phyloP scores from a whole-genome alignment of 2,329 filamentous ascomycete species.

The Leptosphaerulina australis region DNA sequence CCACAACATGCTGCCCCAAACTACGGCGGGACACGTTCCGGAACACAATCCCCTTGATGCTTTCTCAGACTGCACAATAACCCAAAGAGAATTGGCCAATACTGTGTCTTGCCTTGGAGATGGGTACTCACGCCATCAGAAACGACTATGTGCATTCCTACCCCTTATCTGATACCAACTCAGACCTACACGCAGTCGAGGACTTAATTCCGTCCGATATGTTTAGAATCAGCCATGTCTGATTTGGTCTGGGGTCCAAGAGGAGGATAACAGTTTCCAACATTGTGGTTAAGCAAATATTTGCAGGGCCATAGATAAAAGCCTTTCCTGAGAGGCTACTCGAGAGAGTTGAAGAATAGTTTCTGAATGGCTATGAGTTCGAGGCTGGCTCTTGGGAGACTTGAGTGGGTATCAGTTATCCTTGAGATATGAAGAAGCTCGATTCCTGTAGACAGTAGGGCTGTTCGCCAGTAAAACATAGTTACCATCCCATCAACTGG shows the following conservation, averaged over 20 bases:
- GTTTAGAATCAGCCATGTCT: slow-evolving; percentile 30
- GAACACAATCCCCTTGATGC: slow-evolving; percentile 14
- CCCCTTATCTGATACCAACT: slow-evolving; percentile 31
- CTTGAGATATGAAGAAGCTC: slow-evolving; percentile 1
- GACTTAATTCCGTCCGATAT: slow-evolving; percentile 35
- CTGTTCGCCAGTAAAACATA: too few relatives aligned
- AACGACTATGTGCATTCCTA: background rate
- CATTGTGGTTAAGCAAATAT: slow-evolving; percentile 26
- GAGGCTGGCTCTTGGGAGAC: slow-evolving; percentile 1
- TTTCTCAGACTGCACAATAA: slow-evolving; percentile 24
- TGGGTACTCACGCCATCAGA: too few relatives aligned
- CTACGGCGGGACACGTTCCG: background rate
- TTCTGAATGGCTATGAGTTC: slow-evolving; percentile 6
- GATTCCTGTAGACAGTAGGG: background rate
- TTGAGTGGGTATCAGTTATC: slow-evolving; percentile 23
- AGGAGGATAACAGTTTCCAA: background rate
- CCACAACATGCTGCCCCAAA: background rate
- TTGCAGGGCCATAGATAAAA: slow-evolving; percentile 29
- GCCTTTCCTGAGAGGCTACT: background rate
- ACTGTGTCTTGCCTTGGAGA: too few relatives aligned
- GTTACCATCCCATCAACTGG: too few relatives aligned
- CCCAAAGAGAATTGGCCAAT: background rate
- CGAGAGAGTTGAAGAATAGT: background rate
- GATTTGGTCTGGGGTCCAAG: background rate
- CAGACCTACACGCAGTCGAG: slow-evolving; percentile 32